Conservation (phyloP, 2,329 filamentous ascomycete genomes). For the Fusarium sp. region DNA sequence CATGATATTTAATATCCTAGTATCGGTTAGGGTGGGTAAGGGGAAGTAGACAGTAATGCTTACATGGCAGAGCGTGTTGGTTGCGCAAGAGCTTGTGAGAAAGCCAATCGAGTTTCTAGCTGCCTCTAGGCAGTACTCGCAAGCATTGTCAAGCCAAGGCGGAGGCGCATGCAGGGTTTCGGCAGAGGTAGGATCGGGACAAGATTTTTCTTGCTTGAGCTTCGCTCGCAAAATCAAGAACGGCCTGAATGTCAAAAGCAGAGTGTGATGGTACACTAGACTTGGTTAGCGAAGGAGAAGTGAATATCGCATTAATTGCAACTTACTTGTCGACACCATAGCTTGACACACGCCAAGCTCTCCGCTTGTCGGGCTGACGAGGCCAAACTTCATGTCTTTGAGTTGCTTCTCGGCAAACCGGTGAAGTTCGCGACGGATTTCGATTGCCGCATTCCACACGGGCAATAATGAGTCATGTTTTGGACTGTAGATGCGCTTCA, state of each 20-base stretch:
- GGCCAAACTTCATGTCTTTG: conserved; percentile 47
- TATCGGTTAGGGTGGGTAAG: conserved; percentile 3
- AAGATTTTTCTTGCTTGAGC: conserved; percentile 49
- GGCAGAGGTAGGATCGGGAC: conserved; percentile 3
- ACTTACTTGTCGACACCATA: conserved; percentile 55
- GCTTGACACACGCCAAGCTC: conserved; percentile 55
- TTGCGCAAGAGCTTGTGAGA: conserved; percentile 53
- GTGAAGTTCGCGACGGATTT: conserved; percentile 47
- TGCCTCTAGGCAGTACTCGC: conserved; percentile 55
- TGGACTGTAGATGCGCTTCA: conserved; percentile 55
- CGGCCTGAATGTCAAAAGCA: conserved; percentile 57
- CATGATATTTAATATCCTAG: conserved; percentile 58
- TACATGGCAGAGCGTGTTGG: conserved; percentile 53
- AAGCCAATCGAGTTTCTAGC: conserved; percentile 56
- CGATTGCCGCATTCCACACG: conserved; percentile 48
- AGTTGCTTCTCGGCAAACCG: conserved; percentile 46
- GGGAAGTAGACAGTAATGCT: too few relatives aligned
- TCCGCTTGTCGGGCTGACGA: conserved; percentile 53
- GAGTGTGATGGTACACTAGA: conserved; percentile 57
- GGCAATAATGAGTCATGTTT: conserved; percentile 52
- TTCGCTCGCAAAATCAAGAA: conserved; percentile 59
- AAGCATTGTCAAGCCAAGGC: conserved; percentile 58
- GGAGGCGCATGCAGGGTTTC: conserved; percentile 37
- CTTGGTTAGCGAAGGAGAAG: not conserved
- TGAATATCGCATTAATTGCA: not conserved